Percentiles rank a stretch among this genome's conserved stretches.
Evolutionary conservation across 2,329 filamentous ascomycete species (phyloP).

Genomic region (Phoma sp.): DNA sequence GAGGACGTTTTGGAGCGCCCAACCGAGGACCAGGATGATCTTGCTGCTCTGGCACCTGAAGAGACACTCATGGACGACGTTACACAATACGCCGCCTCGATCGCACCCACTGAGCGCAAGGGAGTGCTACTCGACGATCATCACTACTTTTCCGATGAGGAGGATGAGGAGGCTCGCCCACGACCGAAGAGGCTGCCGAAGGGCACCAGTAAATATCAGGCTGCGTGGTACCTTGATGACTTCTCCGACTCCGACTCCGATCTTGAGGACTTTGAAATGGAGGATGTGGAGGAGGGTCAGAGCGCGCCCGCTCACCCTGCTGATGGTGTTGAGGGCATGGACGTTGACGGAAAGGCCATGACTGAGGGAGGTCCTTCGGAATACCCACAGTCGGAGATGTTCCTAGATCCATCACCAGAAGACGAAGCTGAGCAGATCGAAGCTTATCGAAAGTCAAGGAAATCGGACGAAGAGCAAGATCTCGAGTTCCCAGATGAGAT

Average conservation of each 20-base stretch:
- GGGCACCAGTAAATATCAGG: conserved; percentile 92
- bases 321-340: conserved; percentile 76
- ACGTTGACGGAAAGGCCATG: conserved; percentile 60
- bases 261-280: conserved; percentile 66
- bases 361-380: conserved; percentile 85
- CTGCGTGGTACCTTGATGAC: conserved; percentile 89
- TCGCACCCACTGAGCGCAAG: conserved; percentile 64
- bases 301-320: conserved; percentile 69
- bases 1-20: conserved; percentile 71
- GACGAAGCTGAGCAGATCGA: conserved; percentile 84
- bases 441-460: conserved; percentile 78
- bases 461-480: conserved; percentile 84
- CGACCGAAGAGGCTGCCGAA: conserved; percentile 79
- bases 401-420: conserved; percentile 77
- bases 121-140: conserved; percentile 95
- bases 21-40: conserved; percentile 79
- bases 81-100: conserved; percentile 55
- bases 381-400: conserved; percentile 93
- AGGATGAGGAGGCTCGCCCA: conserved; percentile 64
- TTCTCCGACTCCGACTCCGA: conserved; percentile 87
- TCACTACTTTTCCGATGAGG: conserved; percentile 95
- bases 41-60: conserved; percentile 85
- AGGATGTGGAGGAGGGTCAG: conserved; percentile 64
- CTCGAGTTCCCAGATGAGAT: conserved; percentile 97
- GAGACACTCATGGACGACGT: conserved; percentile 79